Conservation (phyloP, 108 stramenopile genomes). For the Seminavis robusta region DNA sequence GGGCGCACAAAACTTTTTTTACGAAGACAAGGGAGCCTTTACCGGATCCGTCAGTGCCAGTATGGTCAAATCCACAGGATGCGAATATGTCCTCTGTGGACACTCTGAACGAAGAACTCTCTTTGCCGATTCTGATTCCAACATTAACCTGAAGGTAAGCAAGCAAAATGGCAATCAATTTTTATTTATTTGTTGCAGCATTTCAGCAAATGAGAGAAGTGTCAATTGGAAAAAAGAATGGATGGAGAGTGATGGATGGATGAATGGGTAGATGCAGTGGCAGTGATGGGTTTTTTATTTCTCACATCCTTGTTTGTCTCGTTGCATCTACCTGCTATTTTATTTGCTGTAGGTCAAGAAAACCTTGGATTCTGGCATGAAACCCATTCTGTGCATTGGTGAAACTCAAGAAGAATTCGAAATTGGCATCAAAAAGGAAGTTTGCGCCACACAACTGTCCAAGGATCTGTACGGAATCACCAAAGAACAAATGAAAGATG, state of each 20-base stretch:
- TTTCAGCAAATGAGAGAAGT: too few relatives aligned
- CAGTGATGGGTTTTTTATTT: too few relatives aligned
- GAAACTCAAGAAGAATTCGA: constrained; percentile 45
- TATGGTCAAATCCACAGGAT: constrained; percentile 39
- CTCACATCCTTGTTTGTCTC: constrained; percentile 20
- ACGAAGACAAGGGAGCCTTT: constrained; percentile 52
- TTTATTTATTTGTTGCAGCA: too few relatives aligned
- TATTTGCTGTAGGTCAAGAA: too few relatives aligned
- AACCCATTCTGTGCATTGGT: constrained; percentile 45
- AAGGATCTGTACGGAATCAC: constrained; percentile 59
- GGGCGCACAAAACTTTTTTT: constrained; percentile 82
- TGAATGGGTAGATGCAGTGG: constrained; percentile 29
- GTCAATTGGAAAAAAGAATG: too few relatives aligned
- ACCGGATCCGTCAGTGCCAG: constrained; percentile 49
- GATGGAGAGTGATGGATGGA: too few relatives aligned
- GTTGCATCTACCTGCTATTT: constrained; percentile 23
- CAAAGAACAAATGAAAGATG: constrained; percentile 34
- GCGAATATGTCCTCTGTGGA: constrained; percentile 42
- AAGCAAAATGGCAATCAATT: too few relatives aligned
- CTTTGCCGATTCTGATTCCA: constrained; percentile 37
- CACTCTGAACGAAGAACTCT: constrained; percentile 57
- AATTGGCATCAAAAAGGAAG: constrained; percentile 60
- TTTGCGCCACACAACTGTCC: constrained; percentile 40
- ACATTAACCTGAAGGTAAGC: constrained; percentile 38
- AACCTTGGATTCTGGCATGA: too few relatives aligned